Percentiles rank a stretch among this genome's conserved stretches.
Conservation (phyloP, 768 basidiomycete species). For the Roridomyces roridus region DNA sequence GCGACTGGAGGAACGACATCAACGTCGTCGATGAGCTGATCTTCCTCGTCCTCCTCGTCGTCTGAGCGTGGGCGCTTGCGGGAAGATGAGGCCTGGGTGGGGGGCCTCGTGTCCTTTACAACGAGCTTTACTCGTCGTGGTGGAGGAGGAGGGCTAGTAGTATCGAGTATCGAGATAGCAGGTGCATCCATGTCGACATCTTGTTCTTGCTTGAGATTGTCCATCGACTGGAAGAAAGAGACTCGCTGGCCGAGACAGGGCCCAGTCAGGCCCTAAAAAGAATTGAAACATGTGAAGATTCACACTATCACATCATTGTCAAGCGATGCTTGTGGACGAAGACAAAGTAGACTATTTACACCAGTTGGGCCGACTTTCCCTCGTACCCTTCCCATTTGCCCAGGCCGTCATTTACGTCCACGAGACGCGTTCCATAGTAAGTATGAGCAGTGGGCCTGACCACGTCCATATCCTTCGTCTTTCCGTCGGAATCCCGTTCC, state of each 20-base stretch:
- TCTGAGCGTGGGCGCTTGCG: conserved; percentile 39
- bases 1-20: conserved; percentile 33
- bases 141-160: conserved; percentile 70
- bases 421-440: conserved; percentile 68
- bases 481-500: conserved; percentile 56
- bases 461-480: conserved; percentile 56
- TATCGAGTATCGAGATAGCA: conserved; percentile 78
- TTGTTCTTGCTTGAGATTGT: conserved; percentile 42
- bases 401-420: conserved; percentile 61
- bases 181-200: conserved; percentile 80
- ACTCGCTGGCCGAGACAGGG: neutral
- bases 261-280: no score
- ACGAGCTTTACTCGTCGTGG: conserved; percentile 57
- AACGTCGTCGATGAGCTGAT: conserved; percentile 83
- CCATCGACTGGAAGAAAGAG: conserved; percentile 28
- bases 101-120: conserved; percentile 42
- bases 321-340: neutral
- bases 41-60: conserved; percentile 74
- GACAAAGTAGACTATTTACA: neutral
- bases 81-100: conserved; percentile 23
- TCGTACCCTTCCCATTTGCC: conserved; percentile 76
- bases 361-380: neutral
- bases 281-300: neutral
- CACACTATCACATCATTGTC: no score
- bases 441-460: conserved; percentile 70